Evolutionary conservation across 495 filamentous ascomycete genomes (phyloP), one percentile per base, ranked within the genome.

Genomic region (Aspergillus mulundensis): DNA sequence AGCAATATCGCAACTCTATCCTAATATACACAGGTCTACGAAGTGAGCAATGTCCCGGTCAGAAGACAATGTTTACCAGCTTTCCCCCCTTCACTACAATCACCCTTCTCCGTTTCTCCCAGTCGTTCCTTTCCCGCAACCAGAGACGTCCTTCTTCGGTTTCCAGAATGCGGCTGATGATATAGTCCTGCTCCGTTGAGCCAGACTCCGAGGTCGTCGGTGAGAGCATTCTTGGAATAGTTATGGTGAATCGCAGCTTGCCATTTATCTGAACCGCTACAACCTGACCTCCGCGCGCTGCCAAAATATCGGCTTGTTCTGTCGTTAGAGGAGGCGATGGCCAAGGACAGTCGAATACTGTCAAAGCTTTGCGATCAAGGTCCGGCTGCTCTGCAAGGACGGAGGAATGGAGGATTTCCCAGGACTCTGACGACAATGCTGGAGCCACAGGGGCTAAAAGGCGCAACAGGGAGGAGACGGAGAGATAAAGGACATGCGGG

Each of bases 211-310:
- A 7, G 2, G 57, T 51, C 7, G 64, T 58, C 18, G 66, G 43
- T 1, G 64, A 66, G 12, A 65, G 51, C 53, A 64, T 65, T 12
- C 60, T 69, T 6, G 67, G 69, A 30, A 91, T 84, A 10, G 87
- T 77, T 16, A 85, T 75, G 11, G 77, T 81, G 56, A 87, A 85
- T 46, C 81, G 80, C 58, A 87, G 57, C 67, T 85, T 90, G 7
- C 90, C 90, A 61, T 94, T 88, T 19, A 95, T 77, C 60, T 88
- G 85, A 16, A 95, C 83, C 15, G 84, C 85, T 54, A 86, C 85
- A 0, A 66, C 69, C 40, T 76, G 75, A 1, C 71, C 71, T 19
- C 68, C 65, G 32, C 71, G 69, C 18, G 69, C 61, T 14, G 68
- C 70, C 43, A 81, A 59, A 4, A 74, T 75, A 4, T 79, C 80